Conservation (phyloP, 352 stramenopile genomes). For the Pythium phragmiticola region DNA sequence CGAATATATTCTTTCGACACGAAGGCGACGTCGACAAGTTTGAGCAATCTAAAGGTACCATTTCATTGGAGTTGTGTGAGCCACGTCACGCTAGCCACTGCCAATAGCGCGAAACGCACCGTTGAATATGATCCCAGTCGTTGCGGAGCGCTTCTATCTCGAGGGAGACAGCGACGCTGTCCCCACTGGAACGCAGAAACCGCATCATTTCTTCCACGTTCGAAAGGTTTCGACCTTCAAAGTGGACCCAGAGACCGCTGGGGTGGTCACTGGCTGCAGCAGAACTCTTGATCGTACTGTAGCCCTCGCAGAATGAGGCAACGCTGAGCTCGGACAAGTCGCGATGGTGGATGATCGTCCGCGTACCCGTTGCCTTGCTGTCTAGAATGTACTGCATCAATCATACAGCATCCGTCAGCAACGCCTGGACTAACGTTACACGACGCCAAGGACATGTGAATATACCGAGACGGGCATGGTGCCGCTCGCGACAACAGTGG, state of each 20-base stretch:
- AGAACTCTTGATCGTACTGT: slow-evolving; percentile 13
- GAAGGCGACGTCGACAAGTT: slow-evolving; percentile 50
- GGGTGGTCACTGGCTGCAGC: neutral
- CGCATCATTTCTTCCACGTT: slow-evolving; percentile 60
- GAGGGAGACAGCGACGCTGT: slow-evolving; percentile 40
- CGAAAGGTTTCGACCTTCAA: slow-evolving; percentile 71
- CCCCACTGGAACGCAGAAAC: slow-evolving; percentile 22
- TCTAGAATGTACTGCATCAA: slow-evolving; percentile 59
- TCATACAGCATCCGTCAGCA: neutral
- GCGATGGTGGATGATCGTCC: slow-evolving; percentile 71
- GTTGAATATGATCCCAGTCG: slow-evolving; percentile 53
- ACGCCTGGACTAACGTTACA: neutral
- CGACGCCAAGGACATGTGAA: neutral
- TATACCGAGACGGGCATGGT: slow-evolving; percentile 63
- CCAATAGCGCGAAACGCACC: slow-evolving; percentile 27
- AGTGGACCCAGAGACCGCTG: slow-evolving; percentile 52
- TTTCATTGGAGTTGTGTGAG: neutral
- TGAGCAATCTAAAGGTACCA: slow-evolving; percentile 35
- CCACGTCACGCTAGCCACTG: neutral
- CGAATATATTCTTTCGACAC: slow-evolving; percentile 76
- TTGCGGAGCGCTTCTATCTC: slow-evolving; percentile 73
- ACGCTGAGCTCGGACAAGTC: slow-evolving; percentile 53
- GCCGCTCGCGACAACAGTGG: slow-evolving; percentile 38
- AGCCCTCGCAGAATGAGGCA: slow-evolving; percentile 36
- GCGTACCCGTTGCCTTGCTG: slow-evolving; percentile 57